Percentiles rank a stretch among this genome's conserved stretches.
Evolutionary conservation across 768 basidiomycete genomes (phyloP).

Genomic region (Udeniomyces megalosporus): DNA sequence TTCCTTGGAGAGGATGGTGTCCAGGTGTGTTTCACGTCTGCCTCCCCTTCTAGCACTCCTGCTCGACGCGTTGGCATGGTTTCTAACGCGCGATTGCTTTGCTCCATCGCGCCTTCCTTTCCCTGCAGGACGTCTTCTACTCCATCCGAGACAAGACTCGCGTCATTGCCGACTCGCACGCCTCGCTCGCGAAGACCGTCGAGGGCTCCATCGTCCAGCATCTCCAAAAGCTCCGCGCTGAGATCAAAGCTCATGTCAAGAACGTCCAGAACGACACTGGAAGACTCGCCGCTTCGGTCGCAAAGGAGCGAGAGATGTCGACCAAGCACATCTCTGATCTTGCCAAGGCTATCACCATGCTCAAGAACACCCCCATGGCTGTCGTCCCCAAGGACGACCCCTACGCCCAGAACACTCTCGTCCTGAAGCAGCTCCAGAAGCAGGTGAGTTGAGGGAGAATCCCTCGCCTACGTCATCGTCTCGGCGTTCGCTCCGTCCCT

Average conservation of each 20-base stretch:
- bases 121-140: slow-evolving; percentile 69
- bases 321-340: slow-evolving; percentile 74
- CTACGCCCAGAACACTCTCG: slow-evolving; percentile 43
- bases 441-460: slow-evolving; percentile 41
- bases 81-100: neutral
- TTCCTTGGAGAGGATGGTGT: slow-evolving; percentile 96
- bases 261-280: slow-evolving; percentile 92
- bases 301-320: slow-evolving; percentile 80
- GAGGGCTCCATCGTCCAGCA: slow-evolving; percentile 96
- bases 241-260: slow-evolving; percentile 97
- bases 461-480: no score
- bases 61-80: neutral
- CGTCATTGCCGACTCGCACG: slow-evolving; percentile 83
- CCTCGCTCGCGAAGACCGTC: slow-evolving; percentile 86
- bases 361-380: slow-evolving; percentile 86
- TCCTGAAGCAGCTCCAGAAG: slow-evolving; percentile 55
- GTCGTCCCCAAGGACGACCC: slow-evolving; percentile 69
- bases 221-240: slow-evolving; percentile 78
- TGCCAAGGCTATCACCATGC: slow-evolving; percentile 65
- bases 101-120: neutral
- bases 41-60: neutral
- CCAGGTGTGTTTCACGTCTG: slow-evolving; percentile 34
- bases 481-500: no score
- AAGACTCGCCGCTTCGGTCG: slow-evolving; percentile 74
- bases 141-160: slow-evolving; percentile 84